Conservation (phyloP, 129 eudicot genomes). For the Pittosporum tobira region DNA sequence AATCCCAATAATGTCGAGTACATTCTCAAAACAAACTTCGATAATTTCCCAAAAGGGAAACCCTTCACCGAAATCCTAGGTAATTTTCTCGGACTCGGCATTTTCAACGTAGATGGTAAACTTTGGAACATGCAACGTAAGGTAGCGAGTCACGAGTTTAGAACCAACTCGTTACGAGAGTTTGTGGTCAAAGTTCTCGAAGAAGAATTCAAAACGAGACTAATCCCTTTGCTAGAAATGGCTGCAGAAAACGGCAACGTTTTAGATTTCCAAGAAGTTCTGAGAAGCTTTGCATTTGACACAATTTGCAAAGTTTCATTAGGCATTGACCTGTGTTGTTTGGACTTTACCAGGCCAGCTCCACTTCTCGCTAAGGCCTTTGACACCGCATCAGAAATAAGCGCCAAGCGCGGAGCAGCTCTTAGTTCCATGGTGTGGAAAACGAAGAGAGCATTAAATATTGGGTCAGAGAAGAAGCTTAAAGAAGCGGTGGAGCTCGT, state of each 20-base stretch:
- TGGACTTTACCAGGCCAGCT: conserved; percentile 11
- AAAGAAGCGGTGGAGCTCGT: conserved; percentile 20
- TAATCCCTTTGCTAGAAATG: conserved; percentile 28
- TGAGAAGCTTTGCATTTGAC: conserved; percentile 40
- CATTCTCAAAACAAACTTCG: conserved; percentile 38
- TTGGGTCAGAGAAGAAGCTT: conserved; percentile 35
- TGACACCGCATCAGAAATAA: conserved; percentile 27
- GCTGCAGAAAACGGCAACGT: neutral
- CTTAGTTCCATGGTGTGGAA: conserved; percentile 31
- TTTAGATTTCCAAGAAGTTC: conserved; percentile 39
- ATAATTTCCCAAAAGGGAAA: conserved; percentile 45
- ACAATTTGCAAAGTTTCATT: conserved; percentile 32
- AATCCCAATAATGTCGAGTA: conserved; percentile 42
- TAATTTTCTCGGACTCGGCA: conserved; percentile 43
- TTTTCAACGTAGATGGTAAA: conserved; percentile 48
- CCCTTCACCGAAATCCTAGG: conserved; percentile 38
- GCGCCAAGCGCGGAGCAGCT: conserved; percentile 27
- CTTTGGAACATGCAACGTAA: conserved; percentile 42
- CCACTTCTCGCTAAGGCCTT: conserved; percentile 26
- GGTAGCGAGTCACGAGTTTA: conserved; percentile 45
- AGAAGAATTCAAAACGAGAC: conserved; percentile 25
- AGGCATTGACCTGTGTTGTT: conserved; percentile 35
- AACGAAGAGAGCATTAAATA: conserved; percentile 20
- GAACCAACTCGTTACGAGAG: conserved; percentile 21
- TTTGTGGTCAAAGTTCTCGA: conserved; percentile 23